Conservation (phyloP, 768 basidiomycete species). For the Lactarius psammicola region DNA sequence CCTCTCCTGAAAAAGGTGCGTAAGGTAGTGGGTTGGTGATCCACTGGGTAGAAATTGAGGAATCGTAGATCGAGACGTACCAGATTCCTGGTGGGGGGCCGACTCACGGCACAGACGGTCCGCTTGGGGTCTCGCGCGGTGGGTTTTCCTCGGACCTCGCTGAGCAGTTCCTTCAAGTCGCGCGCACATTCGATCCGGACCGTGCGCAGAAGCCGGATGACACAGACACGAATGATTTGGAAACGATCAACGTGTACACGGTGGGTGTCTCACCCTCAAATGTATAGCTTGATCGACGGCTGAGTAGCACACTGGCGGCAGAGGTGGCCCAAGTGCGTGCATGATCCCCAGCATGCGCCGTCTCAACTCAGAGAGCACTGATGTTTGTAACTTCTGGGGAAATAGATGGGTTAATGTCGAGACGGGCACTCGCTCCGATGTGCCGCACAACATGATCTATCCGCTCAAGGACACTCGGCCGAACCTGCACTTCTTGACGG, state of each 20-base stretch:
- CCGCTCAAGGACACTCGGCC: conserved; percentile 35
- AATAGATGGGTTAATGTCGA: conserved; percentile 51
- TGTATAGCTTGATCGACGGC: background rate
- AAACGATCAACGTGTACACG: conserved; percentile 31
- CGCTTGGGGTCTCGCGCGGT: conserved; percentile 40
- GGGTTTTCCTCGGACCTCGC: conserved; percentile 32
- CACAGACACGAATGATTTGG: conserved; percentile 29
- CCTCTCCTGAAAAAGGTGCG: conserved; percentile 56
- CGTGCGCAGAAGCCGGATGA: conserved; percentile 26
- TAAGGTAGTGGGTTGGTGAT: background rate
- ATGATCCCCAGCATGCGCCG: background rate
- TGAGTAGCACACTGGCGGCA: conserved; percentile 31
- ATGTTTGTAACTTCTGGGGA: background rate
- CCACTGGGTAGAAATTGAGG: background rate
- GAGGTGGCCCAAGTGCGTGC: conserved; percentile 54
- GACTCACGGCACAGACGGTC: conserved; percentile 48
- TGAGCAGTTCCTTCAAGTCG: conserved; percentile 33
- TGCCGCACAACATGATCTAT: conserved; percentile 44
- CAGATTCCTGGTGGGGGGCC: conserved; percentile 33
- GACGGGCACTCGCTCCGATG: conserved; percentile 56
- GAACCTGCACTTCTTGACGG: conserved; percentile 38
- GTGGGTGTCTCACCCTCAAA: too few relatives aligned
- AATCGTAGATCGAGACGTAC: conserved; percentile 40
- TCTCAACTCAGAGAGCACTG: background rate
- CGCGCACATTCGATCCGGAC: conserved; percentile 28